These are phyloP conservation scores for Talaromyces amestolkiae DNA, from an alignment of 2,329 filamentous ascomycete genomes.

Conservation along the genomic window DNA sequence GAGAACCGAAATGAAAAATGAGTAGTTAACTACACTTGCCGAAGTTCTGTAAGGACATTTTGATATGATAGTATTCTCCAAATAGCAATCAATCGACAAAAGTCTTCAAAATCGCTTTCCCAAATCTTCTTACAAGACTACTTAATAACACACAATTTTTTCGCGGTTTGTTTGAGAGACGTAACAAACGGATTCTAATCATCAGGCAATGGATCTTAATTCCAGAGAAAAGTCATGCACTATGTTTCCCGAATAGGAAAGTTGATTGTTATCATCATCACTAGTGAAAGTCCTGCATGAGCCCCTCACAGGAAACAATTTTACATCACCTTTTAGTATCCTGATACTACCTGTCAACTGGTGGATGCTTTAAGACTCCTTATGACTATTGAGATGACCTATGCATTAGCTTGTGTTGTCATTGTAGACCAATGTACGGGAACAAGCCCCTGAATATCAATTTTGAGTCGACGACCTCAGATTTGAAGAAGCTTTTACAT, in stretches of 20 bases:
- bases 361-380: neutral
- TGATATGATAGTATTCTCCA: neutral
- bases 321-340: neutral
- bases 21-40: neutral
- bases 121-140: neutral
- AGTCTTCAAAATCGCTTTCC: neutral
- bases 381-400: neutral
- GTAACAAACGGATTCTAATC: too few species aligned
- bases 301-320: conserved; percentile 15
- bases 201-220: neutral
- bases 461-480: neutral
- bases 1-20: too few species aligned
- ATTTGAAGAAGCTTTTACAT: neutral
- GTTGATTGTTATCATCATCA: neutral
- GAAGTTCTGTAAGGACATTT: neutral
- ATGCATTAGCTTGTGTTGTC: neutral
- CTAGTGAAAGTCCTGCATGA: conserved; percentile 11
- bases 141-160: neutral
- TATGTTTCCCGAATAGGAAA: neutral
- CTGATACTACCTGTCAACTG: too few species aligned
- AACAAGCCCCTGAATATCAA: neutral
- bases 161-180: too few species aligned
- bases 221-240: neutral
- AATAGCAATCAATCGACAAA: neutral
- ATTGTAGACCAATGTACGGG: neutral